These are phyloP conservation scores for Harringtonia lauricola DNA, from an alignment of 2,329 filamentous ascomycete genomes.

Conservation along the genomic window DNA sequence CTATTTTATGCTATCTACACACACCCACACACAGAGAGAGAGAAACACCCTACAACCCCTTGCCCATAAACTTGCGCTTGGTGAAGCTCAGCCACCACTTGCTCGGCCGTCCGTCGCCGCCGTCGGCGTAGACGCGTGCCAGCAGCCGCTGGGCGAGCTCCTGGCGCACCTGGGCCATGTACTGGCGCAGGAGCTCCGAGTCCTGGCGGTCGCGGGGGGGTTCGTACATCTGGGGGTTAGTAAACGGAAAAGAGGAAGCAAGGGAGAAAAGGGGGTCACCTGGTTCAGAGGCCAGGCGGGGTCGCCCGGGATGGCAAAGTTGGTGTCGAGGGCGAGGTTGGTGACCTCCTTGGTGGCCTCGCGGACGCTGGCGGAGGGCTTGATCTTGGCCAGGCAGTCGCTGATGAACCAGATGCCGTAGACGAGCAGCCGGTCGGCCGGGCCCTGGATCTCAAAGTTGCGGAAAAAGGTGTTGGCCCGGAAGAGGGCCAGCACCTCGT, in stretches of 20 bases:
- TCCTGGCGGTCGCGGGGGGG: conserved; percentile 77
- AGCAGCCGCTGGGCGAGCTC: conserved; percentile 77
- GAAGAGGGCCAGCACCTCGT: conserved; percentile 88
- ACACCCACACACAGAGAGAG: background rate
- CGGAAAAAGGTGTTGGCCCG: conserved; percentile 98
- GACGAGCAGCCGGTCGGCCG: conserved; percentile 85
- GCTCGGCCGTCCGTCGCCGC: conserved; percentile 55
- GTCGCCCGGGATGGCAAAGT: conserved; percentile 92
- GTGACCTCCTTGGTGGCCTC: conserved; percentile 63
- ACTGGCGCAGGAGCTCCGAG: conserved; percentile 79
- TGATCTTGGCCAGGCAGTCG: conserved; percentile 82
- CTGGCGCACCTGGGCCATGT: conserved; percentile 85
- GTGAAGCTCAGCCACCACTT: conserved; percentile 99
- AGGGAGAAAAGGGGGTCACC: conserved; percentile 23
- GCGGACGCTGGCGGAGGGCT: conserved; percentile 53
- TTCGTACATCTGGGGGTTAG: conserved; percentile 63
- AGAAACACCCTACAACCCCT: conserved; percentile 51
- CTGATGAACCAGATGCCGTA: conserved; percentile 94
- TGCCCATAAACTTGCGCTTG: conserved; percentile 99
- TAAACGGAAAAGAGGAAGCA: background rate
- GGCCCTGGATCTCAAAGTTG: conserved; percentile 98
- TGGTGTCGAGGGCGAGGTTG: conserved; percentile 81
- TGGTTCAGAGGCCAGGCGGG: conserved; percentile 90
- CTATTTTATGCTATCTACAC: no score
- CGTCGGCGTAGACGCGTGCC: conserved; percentile 75